Evolutionary conservation across 768 basidiomycete species (phyloP), one percentile per base, ranked within the genome.

Genomic region (Aureoboletus auriporus): DNA sequence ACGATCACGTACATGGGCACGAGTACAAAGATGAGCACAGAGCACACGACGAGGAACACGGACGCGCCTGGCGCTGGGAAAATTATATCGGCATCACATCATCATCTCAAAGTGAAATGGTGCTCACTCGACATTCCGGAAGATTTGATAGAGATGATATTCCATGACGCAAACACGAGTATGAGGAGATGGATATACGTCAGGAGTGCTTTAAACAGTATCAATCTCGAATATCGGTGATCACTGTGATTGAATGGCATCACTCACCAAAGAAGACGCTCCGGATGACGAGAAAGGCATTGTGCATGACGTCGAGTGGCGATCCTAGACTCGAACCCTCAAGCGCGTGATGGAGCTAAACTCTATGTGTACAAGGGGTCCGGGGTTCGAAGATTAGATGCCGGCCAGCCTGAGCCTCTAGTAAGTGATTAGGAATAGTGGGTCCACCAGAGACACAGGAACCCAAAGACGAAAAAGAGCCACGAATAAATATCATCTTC

Each of bases 131-230:
- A 58, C 47, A 66, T 43, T 4, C 67, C 69, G 10, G 62, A 59
- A 9, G 65, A 62, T 44, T 56, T 63, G 16, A 70, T 69, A 13
- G 71, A 67, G 42, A 66, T 64, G 17, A 82, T 62, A 57, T 80
- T 80, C 83, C 82, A 84, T 34, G 75, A 71, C 7, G 82, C 74
- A 53, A 84, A 82, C 20, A 75, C 71, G 36, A 84, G 58, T 7
- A 74, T 61, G 41, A 86, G 69, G 39, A 80, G 49, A 55, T 74
- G 79, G 37, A 83, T 64, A 54, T 75, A 78, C 9, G 69, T 55
- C 34, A 83, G 68, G 38, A 83, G 69, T 50, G 58, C 65, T 67
- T 48, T 3, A 37, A 28, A 34, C 0, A 14, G 33, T 5, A 23
- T 68, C 20, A 60, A 31, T 13, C 17, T 8, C 11, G 9, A 27